Evolutionary conservation across 768 basidiomycete species (phyloP), one percentile per base, ranked within the genome.

Genomic region (Brasilioporus rufonigricans): DNA sequence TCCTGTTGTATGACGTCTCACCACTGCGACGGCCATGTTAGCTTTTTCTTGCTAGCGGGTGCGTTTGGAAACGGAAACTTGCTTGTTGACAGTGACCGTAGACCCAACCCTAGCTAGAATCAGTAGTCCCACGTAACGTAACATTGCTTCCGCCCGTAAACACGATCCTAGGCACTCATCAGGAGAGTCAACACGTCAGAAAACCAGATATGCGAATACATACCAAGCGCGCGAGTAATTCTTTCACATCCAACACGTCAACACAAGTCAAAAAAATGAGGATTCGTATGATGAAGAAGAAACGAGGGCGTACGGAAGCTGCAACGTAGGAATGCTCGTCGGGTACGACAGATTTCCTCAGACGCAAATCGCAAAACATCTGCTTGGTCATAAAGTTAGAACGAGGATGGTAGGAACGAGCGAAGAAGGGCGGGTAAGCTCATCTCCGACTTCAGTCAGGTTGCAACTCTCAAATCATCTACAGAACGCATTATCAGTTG

Each of bases 91-190:
- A 84, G 48, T 85, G 78, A 2, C 73, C 80, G 58, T 85, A 78
- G 0, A 86, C 76, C 83, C 83, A 86, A n/a, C 84, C 84, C 80
- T 81, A 82, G 4, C 80, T 55, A 0, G 81, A 26, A 27, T 44
- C 26, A 11, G 43, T 27, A 10, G 64, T 77, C 0, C 85, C 82
- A 26, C 80, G 71, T 8, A 87, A 64, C 11, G 82, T 85, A 41
- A 86, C 80, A 51, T 85, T 85, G 38, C 64, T 77, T 5, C 85
- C 82, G 13, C 79, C 81, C 3, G 67, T 69, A 56, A 27, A 83
- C 1, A 77, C 61, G 43, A 86, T 75, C 84, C 83, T 82, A 51
- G 69, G 56, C 16, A 1, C 26, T 9, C 11, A 19, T 54, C 26
- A 48, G 38, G 18, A 56, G 27, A 32, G 12, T 32, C 4, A 11